Base-by-base conservation (phyloP, 306 rosid species). In the Cicer bijugum region DNA sequence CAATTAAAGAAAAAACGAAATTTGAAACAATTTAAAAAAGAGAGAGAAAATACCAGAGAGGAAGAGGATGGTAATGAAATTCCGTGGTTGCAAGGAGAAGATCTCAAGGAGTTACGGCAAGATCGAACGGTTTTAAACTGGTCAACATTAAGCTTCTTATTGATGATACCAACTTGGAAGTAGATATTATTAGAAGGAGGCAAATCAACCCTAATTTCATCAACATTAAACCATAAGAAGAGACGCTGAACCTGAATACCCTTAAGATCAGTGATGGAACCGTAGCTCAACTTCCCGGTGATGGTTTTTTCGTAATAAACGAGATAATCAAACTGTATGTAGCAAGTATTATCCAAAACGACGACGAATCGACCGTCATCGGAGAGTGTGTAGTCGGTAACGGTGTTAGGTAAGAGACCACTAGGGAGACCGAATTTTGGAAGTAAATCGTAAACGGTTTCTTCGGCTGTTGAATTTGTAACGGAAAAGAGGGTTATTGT, bases 191-290 rank as follows among this genome's bases (percentile, higher is more conserved):
- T 75, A 0, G 97, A 85, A 2, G 99, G 96, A 9, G 99, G 97
- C 86, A 92, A 88, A 90, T 90, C 99, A 70, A 95, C 97, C 61
- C 84, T 81, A 87, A 95, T 95, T 90, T 95, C 93, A n/a, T 86
- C 90, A 0, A 95, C 96, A 59, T 81, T 81, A 66, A 91, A 78
- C 97, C 99, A 95, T 3, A 95, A 23, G 48, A 95, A 81, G 43
- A 95, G 37, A 4, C 87, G 79, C 67, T 85, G 89, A 11, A 95
- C 97, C 87, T 95, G 65, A 53, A 95, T 90, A 0, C 99, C 99
- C n/a, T 82, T 65, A 23, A 95, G 82, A 8, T 79, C 74, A 1
- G 92, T 75, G 75, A 95, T 91, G 45, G 97, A 90, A 0, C 99
- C 99, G 14, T 87, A 87, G 15, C 63, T 69, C 19, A 95, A 91